Conservation (phyloP, 768 basidiomycete genomes). For the Russula foetens region DNA sequence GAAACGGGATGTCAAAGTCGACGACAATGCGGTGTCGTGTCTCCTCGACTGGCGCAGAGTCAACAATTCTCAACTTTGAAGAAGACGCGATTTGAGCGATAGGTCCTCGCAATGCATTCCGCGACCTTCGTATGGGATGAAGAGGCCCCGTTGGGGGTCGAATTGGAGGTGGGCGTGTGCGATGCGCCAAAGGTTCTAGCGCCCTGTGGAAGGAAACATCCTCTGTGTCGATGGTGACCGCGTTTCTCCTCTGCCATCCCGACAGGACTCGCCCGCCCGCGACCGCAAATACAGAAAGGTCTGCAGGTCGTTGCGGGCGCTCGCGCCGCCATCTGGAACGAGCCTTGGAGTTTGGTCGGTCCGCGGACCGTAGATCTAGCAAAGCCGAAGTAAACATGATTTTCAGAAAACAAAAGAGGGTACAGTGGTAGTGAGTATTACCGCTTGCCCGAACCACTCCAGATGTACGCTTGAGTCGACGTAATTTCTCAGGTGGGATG, state of each 20-base stretch:
- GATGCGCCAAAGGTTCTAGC: neutral
- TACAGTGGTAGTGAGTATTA: neutral
- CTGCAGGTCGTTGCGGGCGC: constrained; percentile 25
- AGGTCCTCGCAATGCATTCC: neutral
- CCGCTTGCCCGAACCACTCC: neutral
- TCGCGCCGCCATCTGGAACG: constrained; percentile 3
- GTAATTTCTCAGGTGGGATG: neutral
- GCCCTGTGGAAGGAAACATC: constrained; percentile 28
- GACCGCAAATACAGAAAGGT: constrained; percentile 33
- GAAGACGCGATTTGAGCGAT: neutral
- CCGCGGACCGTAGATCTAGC: neutral
- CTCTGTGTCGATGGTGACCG: constrained; percentile 37
- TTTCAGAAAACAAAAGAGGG: neutral
- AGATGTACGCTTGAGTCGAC: neutral
- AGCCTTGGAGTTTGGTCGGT: neutral
- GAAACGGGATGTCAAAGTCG: constrained; percentile 45
- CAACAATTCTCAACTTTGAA: neutral
- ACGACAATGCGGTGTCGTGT: constrained; percentile 26
- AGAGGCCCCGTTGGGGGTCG: neutral
- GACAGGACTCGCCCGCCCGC: constrained; percentile 33
- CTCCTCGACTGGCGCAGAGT: constrained; percentile 3
- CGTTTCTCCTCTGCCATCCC: constrained; percentile 27
- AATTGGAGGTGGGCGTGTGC: neutral
- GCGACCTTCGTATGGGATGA: neutral
- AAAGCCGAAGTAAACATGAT: neutral